A percentile compares a stretch with the other conserved stretches of the same genome.
Conservation (phyloP, 768 basidiomycete species). For the Clitopilus passeckerianus region DNA sequence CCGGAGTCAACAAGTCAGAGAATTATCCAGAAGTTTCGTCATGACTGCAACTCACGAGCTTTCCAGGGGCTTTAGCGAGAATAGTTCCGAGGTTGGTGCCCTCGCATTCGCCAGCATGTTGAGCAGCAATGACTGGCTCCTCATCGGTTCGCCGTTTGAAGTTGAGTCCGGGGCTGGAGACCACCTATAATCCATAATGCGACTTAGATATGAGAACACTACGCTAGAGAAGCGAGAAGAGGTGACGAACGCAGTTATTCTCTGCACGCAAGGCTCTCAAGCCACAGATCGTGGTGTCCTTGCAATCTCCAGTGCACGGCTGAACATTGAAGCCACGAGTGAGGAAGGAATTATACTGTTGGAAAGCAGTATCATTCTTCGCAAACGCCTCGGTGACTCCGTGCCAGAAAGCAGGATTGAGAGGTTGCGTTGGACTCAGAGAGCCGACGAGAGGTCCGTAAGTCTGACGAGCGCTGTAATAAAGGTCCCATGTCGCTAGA, state of each 20-base stretch:
- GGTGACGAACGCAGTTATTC: slow-evolving; percentile 34
- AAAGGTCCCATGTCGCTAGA: slow-evolving; percentile 45
- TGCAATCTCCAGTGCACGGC: slow-evolving; percentile 32
- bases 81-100: slow-evolving; percentile 21
- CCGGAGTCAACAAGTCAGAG: not conserved
- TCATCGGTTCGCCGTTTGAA: slow-evolving; percentile 13
- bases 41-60: slow-evolving; percentile 2
- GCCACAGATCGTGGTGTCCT: slow-evolving; percentile 35
- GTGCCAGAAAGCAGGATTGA: slow-evolving; percentile 58
- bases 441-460: slow-evolving; percentile 44
- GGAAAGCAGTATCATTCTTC: slow-evolving; percentile 37
- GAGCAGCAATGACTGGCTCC: not conserved
- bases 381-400: slow-evolving; percentile 49
- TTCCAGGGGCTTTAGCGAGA: slow-evolving; percentile 12
- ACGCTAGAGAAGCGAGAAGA: not conserved
- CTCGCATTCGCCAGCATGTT: slow-evolving; percentile 23
- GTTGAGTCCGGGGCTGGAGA: slow-evolving; percentile 16
- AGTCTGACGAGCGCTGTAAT: slow-evolving; percentile 51
- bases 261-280: slow-evolving; percentile 36
- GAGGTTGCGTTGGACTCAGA: slow-evolving; percentile 24
- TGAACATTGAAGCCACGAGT: slow-evolving; percentile 31
- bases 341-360: slow-evolving; percentile 40
- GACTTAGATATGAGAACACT: not conserved
- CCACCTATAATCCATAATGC: not conserved
- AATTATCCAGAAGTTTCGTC: too few relatives aligned